Conservation (phyloP, 2,329 filamentous ascomycete genomes). For the Diplodia corticola region DNA sequence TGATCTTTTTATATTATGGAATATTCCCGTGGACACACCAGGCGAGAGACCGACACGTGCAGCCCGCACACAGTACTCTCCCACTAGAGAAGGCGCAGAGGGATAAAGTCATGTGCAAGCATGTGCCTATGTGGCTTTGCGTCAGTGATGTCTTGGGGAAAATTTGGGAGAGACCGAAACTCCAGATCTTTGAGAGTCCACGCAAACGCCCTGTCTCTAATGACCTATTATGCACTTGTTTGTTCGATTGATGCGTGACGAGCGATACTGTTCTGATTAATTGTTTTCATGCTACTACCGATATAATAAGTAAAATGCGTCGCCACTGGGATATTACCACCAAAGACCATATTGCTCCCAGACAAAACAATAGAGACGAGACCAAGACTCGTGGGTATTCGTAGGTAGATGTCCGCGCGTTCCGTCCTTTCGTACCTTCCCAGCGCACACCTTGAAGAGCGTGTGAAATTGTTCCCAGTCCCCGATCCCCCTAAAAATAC, state of each 20-base stretch:
- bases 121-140: neutral
- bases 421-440: neutral
- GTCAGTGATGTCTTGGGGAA: neutral
- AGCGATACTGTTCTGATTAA: neutral
- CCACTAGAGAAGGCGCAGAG: neutral
- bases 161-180: neutral
- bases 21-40: neutral
- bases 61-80: neutral
- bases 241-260: too few relatives aligned
- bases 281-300: too few relatives aligned
- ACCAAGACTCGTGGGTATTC: neutral
- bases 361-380: neutral
- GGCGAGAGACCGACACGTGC: neutral
- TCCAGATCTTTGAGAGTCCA: neutral
- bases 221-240: too few relatives aligned
- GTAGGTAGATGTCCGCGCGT: neutral
- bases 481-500: neutral
- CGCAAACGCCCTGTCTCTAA: neutral
- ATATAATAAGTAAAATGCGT: too few relatives aligned
- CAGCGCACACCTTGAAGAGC: neutral
- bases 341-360: too few relatives aligned
- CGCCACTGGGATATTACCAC: too few relatives aligned
- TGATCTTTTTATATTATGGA: neutral
- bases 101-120: neutral
- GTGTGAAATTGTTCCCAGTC: neutral